Conservation (phyloP, 2,329 filamentous ascomycete genomes). For the Tolypocladium endophyticum region DNA sequence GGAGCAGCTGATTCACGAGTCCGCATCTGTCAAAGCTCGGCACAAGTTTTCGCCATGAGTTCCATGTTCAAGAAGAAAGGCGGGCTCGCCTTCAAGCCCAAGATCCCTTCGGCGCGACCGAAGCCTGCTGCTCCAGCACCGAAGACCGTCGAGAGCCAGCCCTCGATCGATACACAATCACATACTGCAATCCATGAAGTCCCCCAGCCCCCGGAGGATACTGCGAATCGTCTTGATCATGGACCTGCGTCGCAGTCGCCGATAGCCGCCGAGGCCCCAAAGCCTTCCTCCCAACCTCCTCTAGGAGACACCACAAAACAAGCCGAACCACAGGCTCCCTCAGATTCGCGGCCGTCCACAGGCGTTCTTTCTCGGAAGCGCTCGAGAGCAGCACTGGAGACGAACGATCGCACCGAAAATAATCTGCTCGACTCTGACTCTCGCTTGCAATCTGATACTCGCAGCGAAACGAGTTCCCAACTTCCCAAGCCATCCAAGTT, state of each 20-base stretch:
- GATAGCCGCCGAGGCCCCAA: neutral
- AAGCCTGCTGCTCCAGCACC: slow-evolving; percentile 21
- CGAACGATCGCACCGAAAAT: neutral
- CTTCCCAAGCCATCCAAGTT: neutral
- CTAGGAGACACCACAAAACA: neutral
- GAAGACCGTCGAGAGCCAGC: slow-evolving; percentile 1
- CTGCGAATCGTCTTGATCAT: neutral
- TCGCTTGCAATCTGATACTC: neutral
- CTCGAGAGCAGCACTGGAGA: neutral
- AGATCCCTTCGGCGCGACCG: slow-evolving; percentile 47
- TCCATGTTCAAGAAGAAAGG: slow-evolving; percentile 59
- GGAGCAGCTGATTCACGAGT: slow-evolving; percentile 13
- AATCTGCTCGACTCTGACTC: neutral
- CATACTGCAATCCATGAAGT: neutral
- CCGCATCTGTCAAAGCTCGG: neutral
- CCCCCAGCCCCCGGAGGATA: neutral
- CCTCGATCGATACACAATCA: neutral
- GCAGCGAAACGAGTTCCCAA: neutral
- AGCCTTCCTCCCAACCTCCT: neutral
- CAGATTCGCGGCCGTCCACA: neutral
- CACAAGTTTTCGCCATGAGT: slow-evolving; percentile 34
- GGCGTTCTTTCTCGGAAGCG: neutral
- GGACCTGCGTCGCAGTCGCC: neutral
- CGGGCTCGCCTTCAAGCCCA: slow-evolving; percentile 58
- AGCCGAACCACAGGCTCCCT: neutral